These are phyloP conservation scores for Gautieria morchelliformis DNA, from an alignment of 768 basidiomycete genomes.

Conservation along the genomic window DNA sequence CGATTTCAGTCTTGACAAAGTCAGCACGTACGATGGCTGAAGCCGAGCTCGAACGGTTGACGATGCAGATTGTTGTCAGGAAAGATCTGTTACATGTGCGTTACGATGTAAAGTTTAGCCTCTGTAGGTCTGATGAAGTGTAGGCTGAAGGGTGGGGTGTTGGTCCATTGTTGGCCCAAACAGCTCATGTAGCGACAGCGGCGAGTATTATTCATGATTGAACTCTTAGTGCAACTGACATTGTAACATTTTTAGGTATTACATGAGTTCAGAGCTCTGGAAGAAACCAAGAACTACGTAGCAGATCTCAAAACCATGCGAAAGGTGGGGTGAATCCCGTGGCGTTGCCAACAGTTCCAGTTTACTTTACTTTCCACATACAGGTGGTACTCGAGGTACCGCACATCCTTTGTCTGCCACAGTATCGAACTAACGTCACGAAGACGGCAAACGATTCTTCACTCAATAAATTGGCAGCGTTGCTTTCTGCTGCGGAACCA, in stretches of 20 bases:
- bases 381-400: constrained; percentile 34
- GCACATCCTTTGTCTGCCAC: background rate
- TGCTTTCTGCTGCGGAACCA: constrained; percentile 18
- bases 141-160: constrained; percentile 34
- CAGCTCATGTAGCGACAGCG: constrained; percentile 33
- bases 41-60: constrained; percentile 17
- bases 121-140: background rate
- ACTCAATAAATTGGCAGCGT: constrained; percentile 22
- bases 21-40: background rate
- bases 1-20: background rate
- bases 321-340: constrained; percentile 22
- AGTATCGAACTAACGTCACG: background rate
- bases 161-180: constrained; percentile 36
- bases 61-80: constrained; percentile 37
- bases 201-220: constrained; percentile 17
- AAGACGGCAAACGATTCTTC: constrained; percentile 26
- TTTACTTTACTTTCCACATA: background rate
- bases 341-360: background rate
- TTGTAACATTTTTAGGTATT: constrained; percentile 22
- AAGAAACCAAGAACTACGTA: constrained; percentile 30
- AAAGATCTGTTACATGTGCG: constrained; percentile 33
- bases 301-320: constrained; percentile 31
- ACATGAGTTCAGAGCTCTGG: constrained; percentile 28
- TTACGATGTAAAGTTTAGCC: background rate
- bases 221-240: background rate